Conservation (phyloP, 768 basidiomycete genomes). For the Rhizopogon vinicolor region DNA sequence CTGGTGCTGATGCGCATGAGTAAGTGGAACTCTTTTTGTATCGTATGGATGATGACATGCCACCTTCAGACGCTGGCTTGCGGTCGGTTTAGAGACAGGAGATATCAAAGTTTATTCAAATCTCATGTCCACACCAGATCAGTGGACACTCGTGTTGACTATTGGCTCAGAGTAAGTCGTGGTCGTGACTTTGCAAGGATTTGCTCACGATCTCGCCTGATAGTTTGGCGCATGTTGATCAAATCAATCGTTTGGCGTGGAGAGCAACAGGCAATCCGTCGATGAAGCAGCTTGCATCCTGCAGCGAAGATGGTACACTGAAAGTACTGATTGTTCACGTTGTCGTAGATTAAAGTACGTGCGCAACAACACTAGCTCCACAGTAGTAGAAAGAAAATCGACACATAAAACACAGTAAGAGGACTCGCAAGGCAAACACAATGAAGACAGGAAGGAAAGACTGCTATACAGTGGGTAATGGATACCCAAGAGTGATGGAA, state of each 20-base stretch:
- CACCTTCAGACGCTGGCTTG: constrained; percentile 49
- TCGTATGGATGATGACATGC: neutral
- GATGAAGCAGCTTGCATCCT: constrained; percentile 67
- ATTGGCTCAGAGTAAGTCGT: constrained; percentile 48
- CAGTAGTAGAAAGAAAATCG: neutral
- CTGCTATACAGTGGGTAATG: constrained; percentile 68
- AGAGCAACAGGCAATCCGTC: constrained; percentile 37
- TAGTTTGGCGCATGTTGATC: constrained; percentile 72
- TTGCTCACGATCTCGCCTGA: neutral
- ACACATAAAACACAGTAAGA: constrained; percentile 3
- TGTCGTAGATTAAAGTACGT: constrained; percentile 42
- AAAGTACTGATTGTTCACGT: constrained; percentile 65
- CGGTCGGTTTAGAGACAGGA: constrained; percentile 84
- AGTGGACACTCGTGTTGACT: constrained; percentile 44
- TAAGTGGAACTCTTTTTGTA: constrained; percentile 19
- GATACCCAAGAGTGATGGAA: constrained; percentile 35
- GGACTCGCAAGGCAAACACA: constrained; percentile 13
- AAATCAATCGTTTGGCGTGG: constrained; percentile 83
- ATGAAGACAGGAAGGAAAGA: constrained; percentile 8
- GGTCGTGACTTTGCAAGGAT: constrained; percentile 3
- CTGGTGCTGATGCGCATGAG: constrained; percentile 32
- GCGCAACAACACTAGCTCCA: neutral
- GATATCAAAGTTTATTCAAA: constrained; percentile 60
- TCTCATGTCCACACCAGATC: constrained; percentile 18
- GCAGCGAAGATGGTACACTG: constrained; percentile 91